Percentiles rank a stretch among this genome's conserved stretches.
These are phyloP conservation scores for Bruguiera parviflora DNA, from an alignment of 345 rosid genomes.

Conservation along the genomic window DNA sequence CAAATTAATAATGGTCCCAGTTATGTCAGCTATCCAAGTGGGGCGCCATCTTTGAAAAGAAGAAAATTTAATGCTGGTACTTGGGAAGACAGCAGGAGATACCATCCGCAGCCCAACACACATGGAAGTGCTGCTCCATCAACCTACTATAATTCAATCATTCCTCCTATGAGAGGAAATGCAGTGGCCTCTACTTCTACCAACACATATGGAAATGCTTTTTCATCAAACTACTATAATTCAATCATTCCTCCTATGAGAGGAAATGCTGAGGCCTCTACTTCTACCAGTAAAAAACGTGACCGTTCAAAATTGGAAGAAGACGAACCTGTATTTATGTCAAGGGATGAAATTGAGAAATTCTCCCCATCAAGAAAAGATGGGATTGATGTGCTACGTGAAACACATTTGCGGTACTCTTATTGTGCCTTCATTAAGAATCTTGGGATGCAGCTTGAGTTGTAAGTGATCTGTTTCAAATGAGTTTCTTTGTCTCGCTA, in stretches of 20 bases:
- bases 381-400: conserved; percentile 65
- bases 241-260: conserved; percentile 29
- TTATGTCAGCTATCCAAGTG: conserved; percentile 30
- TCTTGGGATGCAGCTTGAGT: conserved; percentile 62
- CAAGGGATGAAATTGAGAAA: conserved; percentile 72
- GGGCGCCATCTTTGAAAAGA: conserved; percentile 49
- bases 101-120: conserved; percentile 18
- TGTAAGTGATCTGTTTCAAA: conserved; percentile 44
- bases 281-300: conserved; percentile 48
- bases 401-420: conserved; percentile 71
- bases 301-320: conserved; percentile 60
- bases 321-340: conserved; percentile 58
- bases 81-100: conserved; percentile 42
- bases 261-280: conserved; percentile 40
- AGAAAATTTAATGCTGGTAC: conserved; percentile 50
- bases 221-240: conserved; percentile 25
- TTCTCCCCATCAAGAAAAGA: conserved; percentile 78
- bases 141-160: conserved; percentile 24
- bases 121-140: conserved; percentile 25
- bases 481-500: background rate
- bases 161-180: conserved; percentile 35
- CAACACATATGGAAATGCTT: conserved; percentile 21
- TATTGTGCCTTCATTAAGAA: conserved; percentile 69
- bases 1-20: conserved; percentile 17
- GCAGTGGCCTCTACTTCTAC: conserved; percentile 31